Evolutionary conservation across 139 green algal genomes (phyloP), one percentile per base, ranked within the genome.

Genomic region (Chlorella vulgaris): DNA sequence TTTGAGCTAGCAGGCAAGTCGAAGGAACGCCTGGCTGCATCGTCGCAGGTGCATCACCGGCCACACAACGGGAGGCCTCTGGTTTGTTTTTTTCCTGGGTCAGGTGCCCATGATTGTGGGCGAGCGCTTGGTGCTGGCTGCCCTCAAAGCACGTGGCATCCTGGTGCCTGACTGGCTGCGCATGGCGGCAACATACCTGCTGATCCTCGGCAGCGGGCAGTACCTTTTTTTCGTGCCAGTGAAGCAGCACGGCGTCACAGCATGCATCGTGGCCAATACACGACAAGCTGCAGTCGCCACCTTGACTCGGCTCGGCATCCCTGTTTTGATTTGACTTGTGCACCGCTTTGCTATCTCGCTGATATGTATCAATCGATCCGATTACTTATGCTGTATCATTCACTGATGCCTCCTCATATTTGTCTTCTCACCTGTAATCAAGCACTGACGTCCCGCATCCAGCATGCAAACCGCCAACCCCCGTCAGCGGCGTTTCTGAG

Each of bases 11-110:
- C n/a, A n/a, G n/a, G n/a, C n/a, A n/a, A n/a, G n/a, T n/a, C n/a
- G n/a, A n/a, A n/a, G n/a, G n/a, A n/a, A n/a, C n/a, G n/a, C n/a
- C n/a, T n/a, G n/a, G n/a, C n/a, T n/a, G n/a, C n/a, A n/a, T n/a
- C n/a, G 1, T 21, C 4, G 40, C 76, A 82, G 76, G 77, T 67
- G 65, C 70, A 39, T 86, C 22, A 73, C 75, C 2, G 82, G 82
- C 7, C 47, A 39, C 65, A 83, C 60, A 61, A 66, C 82, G 15
- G 4, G 21, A 19, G 74, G 82, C 35, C 33, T 60, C 15, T 86
- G 82, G 82, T 22, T 73, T 8, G 29, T 40, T 10, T 86, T 78
- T 47, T 86, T 86, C 82, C 26, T 76, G 33, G 24, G 55, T 10
- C 82, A 86, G 33, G 58, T 61, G 7, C 62, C 74, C 0, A 3